Evolutionary conservation across 768 basidiomycete genomes (phyloP), one percentile per base, ranked within the genome.

Genomic region (Cyathus striatus): DNA sequence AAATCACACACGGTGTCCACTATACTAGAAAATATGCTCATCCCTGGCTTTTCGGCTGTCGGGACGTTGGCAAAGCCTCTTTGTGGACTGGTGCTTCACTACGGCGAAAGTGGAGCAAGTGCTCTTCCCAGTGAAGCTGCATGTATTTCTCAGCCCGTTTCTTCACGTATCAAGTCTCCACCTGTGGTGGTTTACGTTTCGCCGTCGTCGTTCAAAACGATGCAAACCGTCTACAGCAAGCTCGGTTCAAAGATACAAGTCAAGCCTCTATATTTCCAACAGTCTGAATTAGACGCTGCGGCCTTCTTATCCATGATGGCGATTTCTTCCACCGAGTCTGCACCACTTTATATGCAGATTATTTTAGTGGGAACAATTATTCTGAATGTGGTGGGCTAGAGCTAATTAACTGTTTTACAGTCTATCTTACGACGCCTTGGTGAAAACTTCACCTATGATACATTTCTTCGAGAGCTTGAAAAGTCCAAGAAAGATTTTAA

Each of bases 231-330:
- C 0, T 85, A 85, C 47, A 61, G 66, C 3, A 71, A 71, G 10
- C 62, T 84, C 3, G 78, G 79, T 2, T 38, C 51, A 0, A 62
- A 68, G 22, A 64, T 86, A 4, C 60, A 45, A 0, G 79, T 87
- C 0, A 66, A 75, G 40, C 78, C 83, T 0, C 55, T 88, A 10
- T 54, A 69, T 0, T 75, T 87, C 41, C 62, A 67, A 3, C 75
- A 79, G 46, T 61, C 69, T 4, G 86, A 88, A 44, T 67, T 86
- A 0, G 85, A 86, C 54, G 79, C 81, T 1, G 62, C 78, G 14
- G 81, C 84, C 1, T 79, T 87, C 44, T 50, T 86, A 23, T 82
- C 82, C 0, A 81, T 87, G 78, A 87, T 87, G 86, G 78, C 83
- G 0, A 66, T 86, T 1, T 77, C 72, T 0, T 75, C 76, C 0